Evolutionary conservation across 345 rosid species (phyloP).

Genomic region (Turnera subulata): DNA sequence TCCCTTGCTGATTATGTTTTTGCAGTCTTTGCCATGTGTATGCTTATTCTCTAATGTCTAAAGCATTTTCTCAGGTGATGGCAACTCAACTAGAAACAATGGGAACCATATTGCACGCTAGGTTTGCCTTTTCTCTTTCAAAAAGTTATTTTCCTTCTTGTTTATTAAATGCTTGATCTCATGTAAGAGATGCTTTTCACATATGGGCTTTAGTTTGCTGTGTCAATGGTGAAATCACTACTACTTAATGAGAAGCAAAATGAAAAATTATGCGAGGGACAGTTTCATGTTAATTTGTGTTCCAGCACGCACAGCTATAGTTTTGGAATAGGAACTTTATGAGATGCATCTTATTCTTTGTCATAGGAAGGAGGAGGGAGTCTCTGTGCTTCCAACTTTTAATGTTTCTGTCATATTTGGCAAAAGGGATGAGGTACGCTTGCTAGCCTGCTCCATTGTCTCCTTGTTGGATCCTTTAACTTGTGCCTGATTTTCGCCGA

Average conservation of each 20-base stretch:
- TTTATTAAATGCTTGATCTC: background rate
- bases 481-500: conserved; percentile 14
- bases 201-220: too few species aligned
- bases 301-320: too few species aligned
- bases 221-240: too few species aligned
- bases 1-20: background rate
- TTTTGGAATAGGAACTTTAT: background rate
- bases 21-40: background rate
- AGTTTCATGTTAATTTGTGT: too few species aligned
- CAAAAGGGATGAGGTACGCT: conserved; percentile 78
- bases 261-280: too few species aligned
- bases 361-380: conserved; percentile 82
- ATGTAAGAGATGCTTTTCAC: background rate
- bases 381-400: conserved; percentile 69
- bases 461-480: conserved; percentile 3
- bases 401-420: conserved; percentile 83
- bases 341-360: background rate
- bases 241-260: too few species aligned
- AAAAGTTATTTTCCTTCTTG: background rate
- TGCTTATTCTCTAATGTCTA: conserved; percentile 11
- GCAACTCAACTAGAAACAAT: conserved; percentile 83
- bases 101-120: conserved; percentile 87
- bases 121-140: conserved; percentile 29
- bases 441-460: background rate
- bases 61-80: conserved; percentile 46